phyloP scores from a whole-genome alignment of 768 basidiomycete genomes.

The Termitomyces sp. region DNA sequence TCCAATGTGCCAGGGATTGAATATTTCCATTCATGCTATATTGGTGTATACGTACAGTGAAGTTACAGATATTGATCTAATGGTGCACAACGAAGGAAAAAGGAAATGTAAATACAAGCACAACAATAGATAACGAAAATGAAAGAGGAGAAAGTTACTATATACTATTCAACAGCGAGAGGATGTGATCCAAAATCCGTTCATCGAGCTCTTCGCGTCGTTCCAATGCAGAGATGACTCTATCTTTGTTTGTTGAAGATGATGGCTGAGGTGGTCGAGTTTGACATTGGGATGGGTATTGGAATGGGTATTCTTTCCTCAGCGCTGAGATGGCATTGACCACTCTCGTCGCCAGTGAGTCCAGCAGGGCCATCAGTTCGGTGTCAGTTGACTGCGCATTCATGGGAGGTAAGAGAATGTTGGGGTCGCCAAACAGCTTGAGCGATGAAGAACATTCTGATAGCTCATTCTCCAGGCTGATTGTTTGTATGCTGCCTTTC shows the following conservation, averaged over 20 bases:
- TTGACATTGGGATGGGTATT: constrained; percentile 10
- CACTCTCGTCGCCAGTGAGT: constrained; percentile 69
- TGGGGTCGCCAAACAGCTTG: constrained; percentile 54
- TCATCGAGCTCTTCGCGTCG: constrained; percentile 37
- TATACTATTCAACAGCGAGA: constrained; percentile 26
- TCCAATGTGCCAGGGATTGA: background rate
- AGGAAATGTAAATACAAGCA: background rate
- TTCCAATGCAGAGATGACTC: constrained; percentile 31
- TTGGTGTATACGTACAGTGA: constrained; percentile 8
- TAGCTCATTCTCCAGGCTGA: constrained; percentile 24
- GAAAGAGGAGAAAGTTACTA: constrained; percentile 12
- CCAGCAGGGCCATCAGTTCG: constrained; percentile 71
- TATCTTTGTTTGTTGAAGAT: constrained; percentile 18
- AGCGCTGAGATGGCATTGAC: constrained; percentile 59
- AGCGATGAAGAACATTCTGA: constrained; percentile 23
- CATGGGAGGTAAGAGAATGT: constrained; percentile 63
- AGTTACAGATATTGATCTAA: constrained; percentile 9
- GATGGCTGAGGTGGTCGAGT: constrained; percentile 5
- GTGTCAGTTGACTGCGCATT: constrained; percentile 64
- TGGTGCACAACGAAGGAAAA: constrained; percentile 4
- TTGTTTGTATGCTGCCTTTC: constrained; percentile 38
- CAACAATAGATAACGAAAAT: constrained; percentile 13
- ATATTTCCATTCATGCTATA: background rate
- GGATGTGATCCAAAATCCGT: constrained; percentile 41
- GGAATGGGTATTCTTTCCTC: constrained; percentile 19